Evolutionary conservation across 129 eudicot genomes (phyloP), one percentile per base, ranked within the genome.

Genomic region (Daucus carota): DNA sequence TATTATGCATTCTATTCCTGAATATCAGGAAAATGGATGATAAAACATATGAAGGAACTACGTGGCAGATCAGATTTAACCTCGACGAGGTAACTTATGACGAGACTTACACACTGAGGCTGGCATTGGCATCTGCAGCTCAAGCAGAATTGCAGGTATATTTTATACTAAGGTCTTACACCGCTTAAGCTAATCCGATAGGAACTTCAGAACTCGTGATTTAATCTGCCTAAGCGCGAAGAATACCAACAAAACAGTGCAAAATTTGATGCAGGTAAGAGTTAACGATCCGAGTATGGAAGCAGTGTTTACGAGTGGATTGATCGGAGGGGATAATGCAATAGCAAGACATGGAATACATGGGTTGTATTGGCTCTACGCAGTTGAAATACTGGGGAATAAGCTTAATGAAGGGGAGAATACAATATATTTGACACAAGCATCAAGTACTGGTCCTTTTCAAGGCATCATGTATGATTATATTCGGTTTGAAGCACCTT

Each of bases 301-400:
- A 28, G 28, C 98, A n/a, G 45, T 86, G 31, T 94, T 94, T 71
- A 73, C 97, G 44, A 91, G 84, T 2, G 97, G 93, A 33, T 68
- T 94, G 8, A 94, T 94, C 31, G 98, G 98, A 79, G 88, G 96
- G 66, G 98, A 94, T 63, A 94, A 91, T 75, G 85, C 96, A 31
- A 68, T 94, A 60, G 92, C 98, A 28, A 87, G 98, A 63, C 98
- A 94, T 76, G 98, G 98, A 41, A 87, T 89, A 73, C 98, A 94
- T 65, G 98, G 98, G 52, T 78, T 94, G 26, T 94, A 91, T 73
- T 90, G 97, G 97, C 79, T 94, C 36, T 94, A 85, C 80, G 82
- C 32, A 50, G 80, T 94, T n/a, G 90, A 91, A n/a, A 77, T 94
- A 66, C 75, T 31, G 41, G 85, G 92, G 18, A 18, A 78, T 45